These are phyloP conservation scores for Elsinoe arachidis DNA, from an alignment of 2,329 filamentous ascomycete species.

Conservation along the genomic window DNA sequence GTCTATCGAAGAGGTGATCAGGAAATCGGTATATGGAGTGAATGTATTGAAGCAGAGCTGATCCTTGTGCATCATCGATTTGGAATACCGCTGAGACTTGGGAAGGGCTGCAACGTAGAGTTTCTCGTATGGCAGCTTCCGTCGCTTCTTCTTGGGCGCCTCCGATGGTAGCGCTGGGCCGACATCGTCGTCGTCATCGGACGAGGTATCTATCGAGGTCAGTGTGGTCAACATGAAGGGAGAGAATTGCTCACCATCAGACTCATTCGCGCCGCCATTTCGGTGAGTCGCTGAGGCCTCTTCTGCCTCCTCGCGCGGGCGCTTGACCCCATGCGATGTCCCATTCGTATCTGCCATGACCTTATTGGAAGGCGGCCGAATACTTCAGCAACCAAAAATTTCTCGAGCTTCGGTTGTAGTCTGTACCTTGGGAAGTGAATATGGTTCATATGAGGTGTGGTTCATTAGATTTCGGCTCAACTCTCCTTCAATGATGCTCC, in stretches of 20 bases:
- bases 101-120: constrained; percentile 88
- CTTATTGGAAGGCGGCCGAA: too few species aligned
- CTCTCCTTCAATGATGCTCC: too few species aligned
- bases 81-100: constrained; percentile 72
- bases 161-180: constrained; percentile 81
- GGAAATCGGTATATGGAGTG: constrained; percentile 84
- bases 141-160: constrained; percentile 78
- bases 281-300: background rate
- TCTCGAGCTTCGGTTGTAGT: too few species aligned
- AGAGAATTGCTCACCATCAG: background rate
- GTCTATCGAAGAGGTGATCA: constrained; percentile 88
- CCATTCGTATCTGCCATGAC: constrained; percentile 15
- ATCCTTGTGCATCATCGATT: constrained; percentile 97
- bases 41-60: constrained; percentile 81
- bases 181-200: constrained; percentile 65
- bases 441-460: too few species aligned
- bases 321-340: constrained; percentile 23
- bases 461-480: too few species aligned
- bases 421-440: too few species aligned
- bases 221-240: background rate
- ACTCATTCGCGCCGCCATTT: constrained; percentile 15
- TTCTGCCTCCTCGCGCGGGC: constrained; percentile 23
- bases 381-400: too few species aligned
- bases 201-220: constrained; percentile 47
- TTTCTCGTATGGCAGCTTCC: constrained; percentile 87